These are phyloP conservation scores for Rhypophila decipiens DNA, from an alignment of 495 filamentous ascomycete genomes.

Conservation along the genomic window DNA sequence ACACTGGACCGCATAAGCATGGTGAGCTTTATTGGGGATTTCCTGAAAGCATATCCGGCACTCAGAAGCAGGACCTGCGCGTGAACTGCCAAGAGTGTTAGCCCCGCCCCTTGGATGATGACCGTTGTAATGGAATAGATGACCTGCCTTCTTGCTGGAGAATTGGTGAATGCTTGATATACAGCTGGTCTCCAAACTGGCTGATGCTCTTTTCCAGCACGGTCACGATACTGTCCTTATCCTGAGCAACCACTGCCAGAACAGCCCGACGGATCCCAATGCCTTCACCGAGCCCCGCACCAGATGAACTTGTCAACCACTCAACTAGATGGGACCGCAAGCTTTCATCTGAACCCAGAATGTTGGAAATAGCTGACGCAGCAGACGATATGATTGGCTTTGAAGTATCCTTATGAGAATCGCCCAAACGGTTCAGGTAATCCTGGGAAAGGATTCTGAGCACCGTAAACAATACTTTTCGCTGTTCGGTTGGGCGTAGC, in stretches of 20 bases:
- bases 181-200: slow-evolving; percentile 79
- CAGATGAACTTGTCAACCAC: slow-evolving; percentile 62
- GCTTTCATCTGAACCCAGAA: slow-evolving; percentile 31
- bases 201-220: slow-evolving; percentile 61
- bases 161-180: slow-evolving; percentile 75
- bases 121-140: not conserved
- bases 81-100: slow-evolving; percentile 49
- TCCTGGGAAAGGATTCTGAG: slow-evolving; percentile 54
- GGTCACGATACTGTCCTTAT: slow-evolving; percentile 44
- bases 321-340: slow-evolving; percentile 51
- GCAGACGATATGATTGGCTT: slow-evolving; percentile 37
- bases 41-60: slow-evolving; percentile 67
- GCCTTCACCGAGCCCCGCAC: slow-evolving; percentile 58
- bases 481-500: slow-evolving; percentile 52
- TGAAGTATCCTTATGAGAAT: slow-evolving; percentile 24
- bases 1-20: slow-evolving; percentile 60
- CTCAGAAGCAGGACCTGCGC: slow-evolving; percentile 72
- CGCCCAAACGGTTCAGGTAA: slow-evolving; percentile 36
- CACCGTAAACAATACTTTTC: slow-evolving; percentile 49
- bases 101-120: not conserved
- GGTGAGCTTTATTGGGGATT: slow-evolving; percentile 51
- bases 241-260: slow-evolving; percentile 52
- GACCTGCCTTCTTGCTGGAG: slow-evolving; percentile 76
- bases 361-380: slow-evolving; percentile 35
- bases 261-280: slow-evolving; percentile 58